These are phyloP conservation scores for Komagataella pseudopastoris DNA, from an alignment of 805 yeast species.

Conservation along the genomic window DNA sequence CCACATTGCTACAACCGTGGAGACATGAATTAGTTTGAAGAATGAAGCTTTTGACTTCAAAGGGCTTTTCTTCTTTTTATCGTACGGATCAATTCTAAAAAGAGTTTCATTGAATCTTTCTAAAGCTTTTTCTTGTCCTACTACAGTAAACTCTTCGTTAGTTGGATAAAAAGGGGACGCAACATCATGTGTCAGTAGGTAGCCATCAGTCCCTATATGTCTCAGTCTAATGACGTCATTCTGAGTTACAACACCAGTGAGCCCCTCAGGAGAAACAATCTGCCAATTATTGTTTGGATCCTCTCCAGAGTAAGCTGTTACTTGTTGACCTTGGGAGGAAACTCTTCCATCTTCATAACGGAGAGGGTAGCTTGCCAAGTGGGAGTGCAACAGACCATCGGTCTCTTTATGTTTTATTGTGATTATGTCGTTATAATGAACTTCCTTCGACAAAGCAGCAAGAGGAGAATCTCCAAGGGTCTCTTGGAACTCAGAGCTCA, in stretches of 20 bases:
- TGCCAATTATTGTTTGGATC: slow-evolving; percentile 78
- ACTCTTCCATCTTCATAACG: slow-evolving; percentile 95
- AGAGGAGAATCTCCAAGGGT: slow-evolving; percentile 74
- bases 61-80: slow-evolving; percentile 32
- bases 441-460: slow-evolving; percentile 54
- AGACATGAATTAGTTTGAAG: slow-evolving; percentile 66
- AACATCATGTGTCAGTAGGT: slow-evolving; percentile 81
- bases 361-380: slow-evolving; percentile 60
- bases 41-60: slow-evolving; percentile 61
- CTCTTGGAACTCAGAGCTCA: slow-evolving; percentile 94
- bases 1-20: slow-evolving; percentile 89
- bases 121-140: slow-evolving; percentile 42
- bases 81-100: slow-evolving; percentile 56
- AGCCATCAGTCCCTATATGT: slow-evolving; percentile 73
- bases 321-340: slow-evolving; percentile 91
- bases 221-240: slow-evolving; percentile 68
- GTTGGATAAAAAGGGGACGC: slow-evolving; percentile 89
- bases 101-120: slow-evolving; percentile 57
- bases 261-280: slow-evolving; percentile 46
- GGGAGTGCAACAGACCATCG: slow-evolving; percentile 73
- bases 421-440: slow-evolving; percentile 64
- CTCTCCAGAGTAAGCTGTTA: slow-evolving; percentile 49
- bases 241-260: slow-evolving; percentile 38
- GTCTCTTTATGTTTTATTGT: slow-evolving; percentile 77
- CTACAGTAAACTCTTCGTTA: slow-evolving; percentile 87